A percentile compares a stretch with the other conserved stretches of the same genome.
These are phyloP conservation scores for Heterobasidion annosum DNA, from an alignment of 1,284 basidiomycete species.

Conservation along the genomic window DNA sequence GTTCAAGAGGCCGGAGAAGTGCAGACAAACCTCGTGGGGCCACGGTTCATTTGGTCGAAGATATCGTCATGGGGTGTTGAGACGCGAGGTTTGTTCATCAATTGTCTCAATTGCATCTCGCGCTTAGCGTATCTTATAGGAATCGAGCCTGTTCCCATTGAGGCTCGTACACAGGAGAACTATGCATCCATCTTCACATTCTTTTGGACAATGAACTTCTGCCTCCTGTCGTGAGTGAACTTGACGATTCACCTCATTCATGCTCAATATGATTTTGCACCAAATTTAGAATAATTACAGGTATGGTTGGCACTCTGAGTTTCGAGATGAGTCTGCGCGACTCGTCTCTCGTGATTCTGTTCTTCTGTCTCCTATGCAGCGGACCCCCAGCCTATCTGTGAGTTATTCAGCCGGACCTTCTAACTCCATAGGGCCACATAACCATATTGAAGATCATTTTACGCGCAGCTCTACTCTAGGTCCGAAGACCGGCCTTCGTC, in stretches of 20 bases:
- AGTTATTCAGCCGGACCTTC: constrained; percentile 15
- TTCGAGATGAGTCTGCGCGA: constrained; percentile 66
- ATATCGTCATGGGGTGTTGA: neutral
- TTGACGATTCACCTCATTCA: neutral
- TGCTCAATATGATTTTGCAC: neutral
- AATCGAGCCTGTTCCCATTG: neutral
- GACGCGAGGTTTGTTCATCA: neutral
- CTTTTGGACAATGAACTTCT: neutral
- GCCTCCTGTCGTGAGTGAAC: neutral
- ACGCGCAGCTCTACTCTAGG: constrained; percentile 69
- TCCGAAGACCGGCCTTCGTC: constrained; percentile 80
- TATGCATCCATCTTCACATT: neutral
- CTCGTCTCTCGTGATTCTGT: constrained; percentile 65
- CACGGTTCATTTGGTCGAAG: neutral
- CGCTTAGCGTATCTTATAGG: neutral
- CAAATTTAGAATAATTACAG: constrained; percentile 56
- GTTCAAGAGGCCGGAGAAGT: neutral
- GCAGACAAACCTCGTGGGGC: neutral
- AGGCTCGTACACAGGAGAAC: neutral
- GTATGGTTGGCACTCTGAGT: constrained; percentile 60
- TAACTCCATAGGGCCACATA: neutral
- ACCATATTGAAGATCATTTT: neutral
- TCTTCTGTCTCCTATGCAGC: constrained; percentile 61
- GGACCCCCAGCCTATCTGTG: constrained; percentile 52
- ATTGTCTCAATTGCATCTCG: neutral